Conservation (phyloP, 1,284 basidiomycete species). For the Cystobasidiaceae sp. region DNA sequence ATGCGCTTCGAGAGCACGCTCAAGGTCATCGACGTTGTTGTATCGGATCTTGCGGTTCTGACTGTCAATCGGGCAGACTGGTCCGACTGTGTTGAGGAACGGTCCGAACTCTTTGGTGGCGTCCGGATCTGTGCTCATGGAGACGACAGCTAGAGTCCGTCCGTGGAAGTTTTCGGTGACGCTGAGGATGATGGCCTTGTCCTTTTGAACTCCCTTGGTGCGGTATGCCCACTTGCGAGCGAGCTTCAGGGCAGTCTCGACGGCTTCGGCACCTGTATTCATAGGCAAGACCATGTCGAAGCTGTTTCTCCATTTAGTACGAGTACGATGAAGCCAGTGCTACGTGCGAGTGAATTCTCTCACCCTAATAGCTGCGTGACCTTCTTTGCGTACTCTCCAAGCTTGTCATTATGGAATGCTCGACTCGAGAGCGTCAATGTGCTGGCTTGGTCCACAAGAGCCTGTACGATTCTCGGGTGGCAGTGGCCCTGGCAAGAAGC, state of each 20-base stretch:
- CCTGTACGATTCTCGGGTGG: constrained; percentile 68
- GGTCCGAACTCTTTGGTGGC: constrained; percentile 83
- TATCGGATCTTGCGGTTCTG: constrained; percentile 64
- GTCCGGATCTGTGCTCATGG: constrained; percentile 95
- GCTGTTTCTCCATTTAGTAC: constrained; percentile 23
- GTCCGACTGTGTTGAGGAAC: constrained; percentile 79
- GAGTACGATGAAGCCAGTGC: not conserved
- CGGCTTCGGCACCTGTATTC: constrained; percentile 98
- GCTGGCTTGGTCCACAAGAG: constrained; percentile 79
- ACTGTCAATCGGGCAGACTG: constrained; percentile 56
- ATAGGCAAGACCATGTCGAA: constrained; percentile 87
- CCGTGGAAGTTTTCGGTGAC: constrained; percentile 95
- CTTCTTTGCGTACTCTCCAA: constrained; percentile 82
- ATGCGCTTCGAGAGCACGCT: constrained; percentile 71
- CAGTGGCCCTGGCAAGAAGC: constrained; percentile 70
- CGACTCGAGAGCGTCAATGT: constrained; percentile 89
- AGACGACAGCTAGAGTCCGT: constrained; percentile 57
- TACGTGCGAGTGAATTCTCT: constrained; percentile 51
- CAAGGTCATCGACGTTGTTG: constrained; percentile 74
- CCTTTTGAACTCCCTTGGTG: constrained; percentile 76
- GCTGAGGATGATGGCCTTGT: constrained; percentile 80
- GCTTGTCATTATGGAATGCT: constrained; percentile 91
- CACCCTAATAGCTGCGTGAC: constrained; percentile 76
- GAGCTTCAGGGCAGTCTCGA: constrained; percentile 81
- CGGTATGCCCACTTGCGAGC: constrained; percentile 86